Percentiles rank a stretch among this genome's conserved stretches.
These are phyloP conservation scores for Closterium sp. DNA, from an alignment of 139 green algal genomes.

Conservation along the genomic window DNA sequence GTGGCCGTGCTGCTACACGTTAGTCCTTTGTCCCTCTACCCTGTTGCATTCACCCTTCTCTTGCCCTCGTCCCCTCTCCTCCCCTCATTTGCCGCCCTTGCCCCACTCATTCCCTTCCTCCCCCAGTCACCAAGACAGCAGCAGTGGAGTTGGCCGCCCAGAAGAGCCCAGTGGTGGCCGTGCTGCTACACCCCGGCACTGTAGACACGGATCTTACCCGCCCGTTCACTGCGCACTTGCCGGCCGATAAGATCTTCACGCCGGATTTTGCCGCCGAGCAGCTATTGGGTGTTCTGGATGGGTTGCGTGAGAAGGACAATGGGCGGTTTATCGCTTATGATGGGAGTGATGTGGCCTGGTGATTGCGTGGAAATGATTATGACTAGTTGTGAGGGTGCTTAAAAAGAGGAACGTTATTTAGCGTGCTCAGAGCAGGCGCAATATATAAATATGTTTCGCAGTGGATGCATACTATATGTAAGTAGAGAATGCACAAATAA, in stretches of 20 bases:
- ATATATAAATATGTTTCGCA: too few species aligned
- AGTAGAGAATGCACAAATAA: too few species aligned
- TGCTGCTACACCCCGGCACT: slow-evolving; percentile 46
- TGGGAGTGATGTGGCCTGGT: slow-evolving; percentile 69
- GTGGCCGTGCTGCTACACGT: neutral
- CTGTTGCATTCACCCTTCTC: neutral
- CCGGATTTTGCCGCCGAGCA: slow-evolving; percentile 55
- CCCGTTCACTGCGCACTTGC: slow-evolving; percentile 68
- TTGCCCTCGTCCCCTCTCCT: neutral
- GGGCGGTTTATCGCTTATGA: slow-evolving; percentile 75
- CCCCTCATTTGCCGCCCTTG: too few species aligned
- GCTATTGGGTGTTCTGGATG: slow-evolving; percentile 70
- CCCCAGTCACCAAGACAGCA: neutral
- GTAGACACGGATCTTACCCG: slow-evolving; percentile 73
- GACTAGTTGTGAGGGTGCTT: too few species aligned
- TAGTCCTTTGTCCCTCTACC: neutral
- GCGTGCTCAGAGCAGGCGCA: too few species aligned
- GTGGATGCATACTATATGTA: too few species aligned
- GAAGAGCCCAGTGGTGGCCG: slow-evolving; percentile 23
- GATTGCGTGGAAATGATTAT: neutral
- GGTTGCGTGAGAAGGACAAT: slow-evolving; percentile 53
- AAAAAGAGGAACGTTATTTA: too few species aligned
- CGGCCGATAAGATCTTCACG: slow-evolving; percentile 75
- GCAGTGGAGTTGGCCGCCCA: slow-evolving; percentile 37
- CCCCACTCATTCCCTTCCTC: neutral